A percentile compares a stretch with the other conserved stretches of the same genome.
phyloP scores from a whole-genome alignment of 1,139 yeast genomes.

The Meyerozyma guilliermondii region DNA sequence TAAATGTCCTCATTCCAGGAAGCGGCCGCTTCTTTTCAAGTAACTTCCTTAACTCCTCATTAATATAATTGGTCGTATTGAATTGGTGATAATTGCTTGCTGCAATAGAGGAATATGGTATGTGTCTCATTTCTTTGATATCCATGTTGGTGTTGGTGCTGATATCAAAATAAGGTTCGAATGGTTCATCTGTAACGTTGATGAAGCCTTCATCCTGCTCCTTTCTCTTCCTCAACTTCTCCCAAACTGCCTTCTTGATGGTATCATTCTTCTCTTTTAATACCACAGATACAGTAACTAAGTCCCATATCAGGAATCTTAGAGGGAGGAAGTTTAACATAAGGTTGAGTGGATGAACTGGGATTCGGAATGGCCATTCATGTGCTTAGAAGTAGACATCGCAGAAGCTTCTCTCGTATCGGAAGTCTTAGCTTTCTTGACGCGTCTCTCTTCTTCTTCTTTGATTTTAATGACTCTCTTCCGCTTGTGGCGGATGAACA shows the following conservation, averaged over 20 bases:
- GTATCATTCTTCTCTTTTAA: constrained; percentile 73
- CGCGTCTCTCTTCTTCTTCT: constrained; percentile 35
- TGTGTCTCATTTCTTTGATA: constrained; percentile 50
- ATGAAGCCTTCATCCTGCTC: constrained; percentile 70
- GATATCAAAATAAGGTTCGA: constrained; percentile 77
- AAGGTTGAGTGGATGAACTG: constrained; percentile 58
- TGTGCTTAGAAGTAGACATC: constrained; percentile 7
- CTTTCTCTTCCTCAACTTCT: constrained; percentile 69
- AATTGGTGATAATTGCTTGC: constrained; percentile 71
- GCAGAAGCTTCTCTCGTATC: constrained; percentile 16
- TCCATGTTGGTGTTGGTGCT: constrained; percentile 47
- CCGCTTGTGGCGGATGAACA: constrained; percentile 73
- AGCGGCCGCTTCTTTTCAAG: constrained; percentile 37
- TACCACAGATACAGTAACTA: constrained; percentile 76
- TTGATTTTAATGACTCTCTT: constrained; percentile 46
- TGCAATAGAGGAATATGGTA: constrained; percentile 75
- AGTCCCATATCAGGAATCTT: constrained; percentile 90
- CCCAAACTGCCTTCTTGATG: constrained; percentile 75
- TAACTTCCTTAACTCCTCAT: constrained; percentile 34
- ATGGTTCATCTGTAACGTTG: constrained; percentile 87
- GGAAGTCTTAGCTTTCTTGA: constrained; percentile 17
- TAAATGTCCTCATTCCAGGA: constrained; percentile 42
- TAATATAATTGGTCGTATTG: constrained; percentile 53
- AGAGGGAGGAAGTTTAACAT: constrained; percentile 82
- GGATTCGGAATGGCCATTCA: constrained; percentile 7